Evolutionary conservation across 371 early-diverging fungal genomes (phyloP).

Genomic region (Circinella umbellata): DNA sequence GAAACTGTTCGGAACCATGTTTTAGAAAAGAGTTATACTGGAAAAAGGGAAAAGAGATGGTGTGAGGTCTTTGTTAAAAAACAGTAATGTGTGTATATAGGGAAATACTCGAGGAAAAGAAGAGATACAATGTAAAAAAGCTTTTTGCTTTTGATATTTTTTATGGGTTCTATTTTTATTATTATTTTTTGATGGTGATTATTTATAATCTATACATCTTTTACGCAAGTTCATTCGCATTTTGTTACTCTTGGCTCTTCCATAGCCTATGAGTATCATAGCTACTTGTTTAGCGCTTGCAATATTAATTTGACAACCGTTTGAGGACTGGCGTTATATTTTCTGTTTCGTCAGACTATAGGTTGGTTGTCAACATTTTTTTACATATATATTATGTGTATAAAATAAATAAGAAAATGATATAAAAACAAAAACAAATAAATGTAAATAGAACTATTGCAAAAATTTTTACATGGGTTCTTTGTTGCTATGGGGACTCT

Average conservation of each 20-base stretch:
- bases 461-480: too few relatives aligned
- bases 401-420: constrained; percentile 3
- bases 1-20: constrained; percentile 3
- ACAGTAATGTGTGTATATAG: neutral
- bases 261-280: neutral
- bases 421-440: neutral
- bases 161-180: neutral
- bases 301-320: constrained; percentile 3
- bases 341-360: constrained; percentile 10
- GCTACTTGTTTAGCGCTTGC: constrained; percentile 8
- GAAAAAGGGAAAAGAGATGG: neutral
- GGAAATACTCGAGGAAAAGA: neutral
- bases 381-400: neutral
- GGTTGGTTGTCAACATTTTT: neutral
- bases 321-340: constrained; percentile 8
- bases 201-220: too few relatives aligned
- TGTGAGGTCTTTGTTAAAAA: neutral
- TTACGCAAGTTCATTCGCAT: constrained; percentile 8
- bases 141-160: neutral
- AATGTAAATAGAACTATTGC: too few relatives aligned
- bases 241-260: constrained; percentile 9
- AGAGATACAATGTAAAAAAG: too few relatives aligned
- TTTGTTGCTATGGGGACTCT: too few relatives aligned
- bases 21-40: neutral
- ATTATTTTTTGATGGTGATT: neutral